Percentiles rank a stretch among this genome's conserved stretches.
Evolutionary conservation across 2,329 filamentous ascomycete species (phyloP).

Genomic region (Fusarium tanahbumbuense): DNA sequence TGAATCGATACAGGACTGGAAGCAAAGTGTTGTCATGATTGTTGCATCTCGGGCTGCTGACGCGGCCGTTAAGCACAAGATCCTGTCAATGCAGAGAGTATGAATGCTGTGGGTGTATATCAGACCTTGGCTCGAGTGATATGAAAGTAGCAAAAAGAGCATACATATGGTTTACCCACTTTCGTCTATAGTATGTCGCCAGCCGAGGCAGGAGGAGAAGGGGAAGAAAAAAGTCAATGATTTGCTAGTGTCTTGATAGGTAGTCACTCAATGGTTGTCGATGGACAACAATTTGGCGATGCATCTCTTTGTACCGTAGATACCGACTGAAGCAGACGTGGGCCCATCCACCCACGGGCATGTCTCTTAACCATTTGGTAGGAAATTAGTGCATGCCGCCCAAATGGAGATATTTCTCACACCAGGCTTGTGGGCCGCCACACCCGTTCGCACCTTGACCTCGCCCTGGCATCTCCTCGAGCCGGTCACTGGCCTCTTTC

Average conservation of each 20-base stretch:
- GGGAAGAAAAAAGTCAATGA: constrained; percentile 19
- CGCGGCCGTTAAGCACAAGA: constrained; percentile 20
- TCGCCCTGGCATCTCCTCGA: constrained; percentile 26
- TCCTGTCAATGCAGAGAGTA: neutral
- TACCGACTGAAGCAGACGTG: neutral
- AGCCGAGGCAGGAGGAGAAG: neutral
- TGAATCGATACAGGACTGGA: constrained; percentile 11
- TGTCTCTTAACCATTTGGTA: constrained; percentile 35
- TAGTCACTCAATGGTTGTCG: constrained; percentile 12
- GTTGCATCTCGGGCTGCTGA: constrained; percentile 20
- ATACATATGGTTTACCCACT: neutral
- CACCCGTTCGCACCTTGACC: constrained; percentile 29
- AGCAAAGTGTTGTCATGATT: constrained; percentile 24
- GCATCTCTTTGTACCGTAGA: neutral
- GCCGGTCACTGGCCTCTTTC: constrained; percentile 33
- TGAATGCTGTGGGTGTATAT: neutral
- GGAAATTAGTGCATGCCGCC: constrained; percentile 33
- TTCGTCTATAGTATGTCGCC: neutral
- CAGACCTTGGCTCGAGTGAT: constrained; percentile 7
- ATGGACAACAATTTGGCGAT: constrained; percentile 8
- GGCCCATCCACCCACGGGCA: constrained; percentile 4
- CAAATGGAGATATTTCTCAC: constrained; percentile 31
- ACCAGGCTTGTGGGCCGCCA: constrained; percentile 18
- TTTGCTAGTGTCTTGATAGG: constrained; percentile 17
- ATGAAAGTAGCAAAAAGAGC: neutral